A percentile compares a stretch with the other conserved stretches of the same genome.
Conservation (phyloP, 208 protist species). For the Trypanosoma brucei region DNA sequence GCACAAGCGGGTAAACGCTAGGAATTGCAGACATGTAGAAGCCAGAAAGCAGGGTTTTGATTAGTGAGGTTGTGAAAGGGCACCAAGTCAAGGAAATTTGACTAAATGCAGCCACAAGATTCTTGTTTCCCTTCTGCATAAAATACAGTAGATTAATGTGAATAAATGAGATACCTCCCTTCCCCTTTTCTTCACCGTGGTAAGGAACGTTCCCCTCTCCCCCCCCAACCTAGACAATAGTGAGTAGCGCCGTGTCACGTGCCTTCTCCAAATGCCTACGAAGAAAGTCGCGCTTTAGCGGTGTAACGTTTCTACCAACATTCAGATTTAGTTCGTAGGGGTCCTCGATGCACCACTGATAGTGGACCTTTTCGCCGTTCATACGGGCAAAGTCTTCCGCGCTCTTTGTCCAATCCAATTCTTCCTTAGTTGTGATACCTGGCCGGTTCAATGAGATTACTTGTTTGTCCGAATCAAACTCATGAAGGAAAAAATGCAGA, state of each 20-base stretch:
- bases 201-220: background rate
- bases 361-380: slow-evolving; percentile 71
- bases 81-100: no score
- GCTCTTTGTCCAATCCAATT: slow-evolving; percentile 72
- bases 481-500: slow-evolving; percentile 65
- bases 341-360: slow-evolving; percentile 89
- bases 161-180: no score
- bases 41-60: no score
- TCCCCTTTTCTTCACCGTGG: no score
- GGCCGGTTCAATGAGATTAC: slow-evolving; percentile 68
- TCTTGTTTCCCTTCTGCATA: no score
- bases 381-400: slow-evolving; percentile 76
- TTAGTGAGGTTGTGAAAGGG: no score
- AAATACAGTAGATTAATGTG: no score
- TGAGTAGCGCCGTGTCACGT: slow-evolving; percentile 51
- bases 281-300: slow-evolving; percentile 78
- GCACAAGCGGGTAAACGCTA: no score
- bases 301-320: slow-evolving; percentile 81
- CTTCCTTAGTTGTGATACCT: slow-evolving; percentile 47
- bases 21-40: no score
- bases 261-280: slow-evolving; percentile 66
- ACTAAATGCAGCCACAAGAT: no score
- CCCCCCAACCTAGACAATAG: slow-evolving; percentile 8
- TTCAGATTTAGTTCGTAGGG: slow-evolving; percentile 88
- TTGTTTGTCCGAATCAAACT: slow-evolving; percentile 58